A percentile compares a stretch with the other conserved stretches of the same genome.
Evolutionary conservation across 257 asterid species (phyloP).

Genomic region (Eucommia ulmoides): DNA sequence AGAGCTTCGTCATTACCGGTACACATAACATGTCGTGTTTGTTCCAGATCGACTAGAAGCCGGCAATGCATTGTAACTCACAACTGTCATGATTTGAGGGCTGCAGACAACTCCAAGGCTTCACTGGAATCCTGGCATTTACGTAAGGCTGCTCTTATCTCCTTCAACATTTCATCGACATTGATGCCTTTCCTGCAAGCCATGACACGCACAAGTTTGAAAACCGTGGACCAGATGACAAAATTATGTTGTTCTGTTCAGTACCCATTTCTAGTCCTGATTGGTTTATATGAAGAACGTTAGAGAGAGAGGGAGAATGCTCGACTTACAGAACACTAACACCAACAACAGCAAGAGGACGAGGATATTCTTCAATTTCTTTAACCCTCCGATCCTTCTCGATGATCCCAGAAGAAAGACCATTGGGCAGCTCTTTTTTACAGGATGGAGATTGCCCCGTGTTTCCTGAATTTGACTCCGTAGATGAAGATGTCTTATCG

Average conservation of each 20-base stretch:
- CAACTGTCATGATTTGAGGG: too few relatives aligned
- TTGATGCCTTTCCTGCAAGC: constrained; percentile 48
- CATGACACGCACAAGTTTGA: not conserved
- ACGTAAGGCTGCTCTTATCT: constrained; percentile 56
- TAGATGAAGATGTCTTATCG: constrained; percentile 17
- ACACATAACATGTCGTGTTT: too few relatives aligned
- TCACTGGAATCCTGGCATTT: constrained; percentile 23
- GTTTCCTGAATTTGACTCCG: constrained; percentile 10
- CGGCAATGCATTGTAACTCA: too few relatives aligned
- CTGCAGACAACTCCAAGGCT: constrained; percentile 2
- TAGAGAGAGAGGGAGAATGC: not conserved
- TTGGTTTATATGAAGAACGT: not conserved
- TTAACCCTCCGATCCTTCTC: constrained; percentile 37
- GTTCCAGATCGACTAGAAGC: too few relatives aligned
- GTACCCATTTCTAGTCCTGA: not conserved
- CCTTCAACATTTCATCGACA: constrained; percentile 50
- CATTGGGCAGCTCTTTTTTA: constrained; percentile 19
- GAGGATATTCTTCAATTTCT: constrained; percentile 74
- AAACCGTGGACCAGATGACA: not conserved
- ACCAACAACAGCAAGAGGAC: constrained; percentile 73
- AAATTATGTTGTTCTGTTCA: not conserved
- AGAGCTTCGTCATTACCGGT: too few relatives aligned
- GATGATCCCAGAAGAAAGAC: constrained; percentile 9
- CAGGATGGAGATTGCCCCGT: constrained; percentile 9
- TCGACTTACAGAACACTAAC: constrained; percentile 88